phyloP scores from a whole-genome alignment of 768 basidiomycete genomes.

The Boletus sp. region DNA sequence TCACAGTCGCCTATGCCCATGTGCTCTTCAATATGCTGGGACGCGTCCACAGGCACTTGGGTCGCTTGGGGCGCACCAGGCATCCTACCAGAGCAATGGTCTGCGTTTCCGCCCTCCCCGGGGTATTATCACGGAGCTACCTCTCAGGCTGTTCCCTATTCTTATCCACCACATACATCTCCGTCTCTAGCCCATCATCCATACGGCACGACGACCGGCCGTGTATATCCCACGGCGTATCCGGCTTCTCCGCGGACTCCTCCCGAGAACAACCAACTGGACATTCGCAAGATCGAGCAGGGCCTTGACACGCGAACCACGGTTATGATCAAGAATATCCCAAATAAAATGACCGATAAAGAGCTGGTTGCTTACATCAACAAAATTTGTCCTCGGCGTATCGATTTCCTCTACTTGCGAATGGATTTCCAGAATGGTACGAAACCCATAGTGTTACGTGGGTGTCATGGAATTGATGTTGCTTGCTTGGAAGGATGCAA shows the following conservation, averaged over 20 bases:
- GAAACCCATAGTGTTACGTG: constrained; percentile 13
- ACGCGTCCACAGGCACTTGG: constrained; percentile 28
- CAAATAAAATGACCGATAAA: constrained; percentile 84
- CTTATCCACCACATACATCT: constrained; percentile 27
- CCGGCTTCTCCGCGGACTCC: constrained; percentile 26
- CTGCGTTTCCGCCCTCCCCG: constrained; percentile 24
- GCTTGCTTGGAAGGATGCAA: constrained; percentile 55
- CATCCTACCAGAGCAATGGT: constrained; percentile 29
- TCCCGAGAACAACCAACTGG: constrained; percentile 54
- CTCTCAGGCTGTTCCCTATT: constrained; percentile 23
- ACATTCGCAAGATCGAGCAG: constrained; percentile 67
- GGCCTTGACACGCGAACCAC: constrained; percentile 81
- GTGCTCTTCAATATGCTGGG: constrained; percentile 30
- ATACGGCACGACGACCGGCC: constrained; percentile 18
- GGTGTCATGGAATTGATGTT: constrained; percentile 1
- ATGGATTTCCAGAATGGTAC: constrained; percentile 83
- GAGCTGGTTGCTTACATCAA: constrained; percentile 66
- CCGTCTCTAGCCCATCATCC: constrained; percentile 20
- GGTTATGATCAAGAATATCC: constrained; percentile 90
- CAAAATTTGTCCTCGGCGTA: constrained; percentile 68
- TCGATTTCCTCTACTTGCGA: constrained; percentile 84
- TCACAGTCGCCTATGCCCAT: constrained; percentile 29
- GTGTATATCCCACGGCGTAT: constrained; percentile 21
- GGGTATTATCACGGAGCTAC: constrained; percentile 27
- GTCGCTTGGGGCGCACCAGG: constrained; percentile 29